phyloP scores from a whole-genome alignment of 2,329 filamentous ascomycete genomes.

The Gliomastix tumulicola region DNA sequence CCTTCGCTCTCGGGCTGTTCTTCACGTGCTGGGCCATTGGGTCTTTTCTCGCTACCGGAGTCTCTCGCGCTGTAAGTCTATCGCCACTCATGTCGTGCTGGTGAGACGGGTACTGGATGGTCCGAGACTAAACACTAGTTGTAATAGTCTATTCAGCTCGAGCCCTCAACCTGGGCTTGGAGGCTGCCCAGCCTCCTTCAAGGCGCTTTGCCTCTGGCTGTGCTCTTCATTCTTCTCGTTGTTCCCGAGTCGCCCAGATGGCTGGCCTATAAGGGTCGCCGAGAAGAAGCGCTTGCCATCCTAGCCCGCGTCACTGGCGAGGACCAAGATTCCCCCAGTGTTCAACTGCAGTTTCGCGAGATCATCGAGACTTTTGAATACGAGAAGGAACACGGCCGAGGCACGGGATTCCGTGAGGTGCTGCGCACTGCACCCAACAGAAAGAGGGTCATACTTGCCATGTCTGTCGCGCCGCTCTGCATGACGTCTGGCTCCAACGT shows the following conservation, averaged over 20 bases:
- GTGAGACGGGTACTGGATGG: background rate
- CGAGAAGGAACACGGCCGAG: slow-evolving; percentile 2
- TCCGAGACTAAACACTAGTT: background rate
- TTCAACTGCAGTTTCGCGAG: slow-evolving; percentile 5
- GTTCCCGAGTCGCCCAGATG: slow-evolving; percentile 22
- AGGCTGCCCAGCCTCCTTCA: slow-evolving; percentile 18
- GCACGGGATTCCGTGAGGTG: background rate
- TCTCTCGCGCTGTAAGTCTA: slow-evolving; percentile 13
- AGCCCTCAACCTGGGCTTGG: slow-evolving; percentile 18
- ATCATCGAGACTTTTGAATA: slow-evolving; percentile 4
- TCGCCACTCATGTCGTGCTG: background rate
- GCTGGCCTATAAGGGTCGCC: slow-evolving; percentile 10
- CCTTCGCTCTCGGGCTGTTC: slow-evolving; percentile 7
- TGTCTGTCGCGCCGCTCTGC: slow-evolving; percentile 3
- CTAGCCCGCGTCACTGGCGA: slow-evolving; percentile 2
- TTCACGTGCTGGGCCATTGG: slow-evolving; percentile 14
- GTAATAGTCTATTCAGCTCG: slow-evolving; percentile 12
- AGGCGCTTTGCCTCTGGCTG: background rate
- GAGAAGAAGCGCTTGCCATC: slow-evolving; percentile 8
- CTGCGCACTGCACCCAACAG: background rate
- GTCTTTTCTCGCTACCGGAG: slow-evolving; percentile 11
- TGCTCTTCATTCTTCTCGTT: slow-evolving; percentile 12
- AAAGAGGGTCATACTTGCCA: background rate
- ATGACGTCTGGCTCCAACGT: slow-evolving; percentile 6
- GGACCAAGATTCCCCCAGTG: background rate